Evolutionary conservation across 208 protist species (phyloP).

Genomic region (Polymyxa betae): DNA sequence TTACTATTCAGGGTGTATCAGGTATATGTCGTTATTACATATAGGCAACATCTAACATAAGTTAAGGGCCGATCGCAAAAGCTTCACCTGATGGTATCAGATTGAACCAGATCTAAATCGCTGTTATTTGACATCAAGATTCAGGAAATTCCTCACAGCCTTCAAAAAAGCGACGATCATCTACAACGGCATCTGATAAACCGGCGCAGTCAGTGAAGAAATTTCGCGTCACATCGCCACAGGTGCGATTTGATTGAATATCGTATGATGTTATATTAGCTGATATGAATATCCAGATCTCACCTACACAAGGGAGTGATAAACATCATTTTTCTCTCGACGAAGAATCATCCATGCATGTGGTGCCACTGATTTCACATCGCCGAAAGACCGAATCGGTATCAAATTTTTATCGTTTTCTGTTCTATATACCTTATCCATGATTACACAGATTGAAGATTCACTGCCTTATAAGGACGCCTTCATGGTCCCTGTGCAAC

Average conservation of each 20-base stretch:
- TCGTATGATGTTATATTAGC: too few relatives aligned
- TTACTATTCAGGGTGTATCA: background rate
- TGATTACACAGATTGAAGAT: too few relatives aligned
- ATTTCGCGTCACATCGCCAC: too few relatives aligned
- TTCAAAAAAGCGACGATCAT: constrained; percentile 2
- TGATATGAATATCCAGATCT: too few relatives aligned
- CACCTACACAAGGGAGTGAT: too few relatives aligned
- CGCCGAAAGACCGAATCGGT: background rate
- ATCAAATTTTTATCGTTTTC: constrained; percentile 15
- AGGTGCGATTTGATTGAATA: too few relatives aligned
- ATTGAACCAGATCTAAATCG: background rate
- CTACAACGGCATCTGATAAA: too few relatives aligned
- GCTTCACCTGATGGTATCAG: background rate
- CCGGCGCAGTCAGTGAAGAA: too few relatives aligned
- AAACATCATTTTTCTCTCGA: too few relatives aligned
- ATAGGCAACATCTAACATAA: too few relatives aligned
- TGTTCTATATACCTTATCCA: background rate
- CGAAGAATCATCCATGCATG: background rate
- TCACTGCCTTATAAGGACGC: too few relatives aligned
- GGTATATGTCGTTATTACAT: background rate
- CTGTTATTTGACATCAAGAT: background rate
- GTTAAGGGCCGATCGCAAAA: background rate
- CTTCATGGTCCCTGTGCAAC: too few relatives aligned
- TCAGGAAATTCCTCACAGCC: background rate
- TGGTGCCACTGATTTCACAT: background rate